Base-by-base conservation (phyloP, 2,329 filamentous ascomycete genomes). In the Fusarium napiforme region DNA sequence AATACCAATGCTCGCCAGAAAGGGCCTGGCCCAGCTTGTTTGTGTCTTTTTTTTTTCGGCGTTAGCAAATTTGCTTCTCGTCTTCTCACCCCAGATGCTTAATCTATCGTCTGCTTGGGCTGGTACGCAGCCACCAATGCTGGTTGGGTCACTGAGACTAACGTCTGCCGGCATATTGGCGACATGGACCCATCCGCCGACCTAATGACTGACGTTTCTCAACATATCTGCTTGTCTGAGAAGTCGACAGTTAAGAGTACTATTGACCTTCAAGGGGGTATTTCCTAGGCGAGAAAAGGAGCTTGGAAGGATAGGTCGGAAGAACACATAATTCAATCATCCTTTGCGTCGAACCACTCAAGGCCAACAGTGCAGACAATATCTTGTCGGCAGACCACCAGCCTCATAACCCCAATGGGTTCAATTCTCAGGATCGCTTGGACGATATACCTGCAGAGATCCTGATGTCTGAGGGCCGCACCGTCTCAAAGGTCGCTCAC, bases 381-480 rank as follows among this genome's bases (percentile, higher is more conserved):
- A 28, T 46, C 11, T 46, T 46, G 43, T 28, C 19, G 5, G 18
- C 43, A 46, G 43, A 28, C 43, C 14, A 28, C 23, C 43, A 19
- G 18, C 43, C 23, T 46, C 43, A 46, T 4, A 19, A 28, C 23
- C 18, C 18, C 23, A 19, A 46, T 4, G 18, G 9, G 4, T 28
- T 46, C 11, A 28, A 23, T 28, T 46, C 14, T 11, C 43, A 19
- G 18, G 43, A 28, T 19, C 23, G 18, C 0, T 46, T 46, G 43
- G 23, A 7, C 18, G 5, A 2, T 7, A 19, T 46, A 46, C 43
- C 18, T 4, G 18, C 43, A 26, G 42, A 45, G 23, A 26, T 45
- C 1, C 23, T 45, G 42, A 26, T 26, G 26, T 45, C 42, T 0
- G 16, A 26, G 23, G 0, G 16, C 16, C 2, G 14, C 42, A 6